These are phyloP conservation scores for Eutypa lata DNA, from an alignment of 2,329 filamentous ascomycete species.

Conservation along the genomic window DNA sequence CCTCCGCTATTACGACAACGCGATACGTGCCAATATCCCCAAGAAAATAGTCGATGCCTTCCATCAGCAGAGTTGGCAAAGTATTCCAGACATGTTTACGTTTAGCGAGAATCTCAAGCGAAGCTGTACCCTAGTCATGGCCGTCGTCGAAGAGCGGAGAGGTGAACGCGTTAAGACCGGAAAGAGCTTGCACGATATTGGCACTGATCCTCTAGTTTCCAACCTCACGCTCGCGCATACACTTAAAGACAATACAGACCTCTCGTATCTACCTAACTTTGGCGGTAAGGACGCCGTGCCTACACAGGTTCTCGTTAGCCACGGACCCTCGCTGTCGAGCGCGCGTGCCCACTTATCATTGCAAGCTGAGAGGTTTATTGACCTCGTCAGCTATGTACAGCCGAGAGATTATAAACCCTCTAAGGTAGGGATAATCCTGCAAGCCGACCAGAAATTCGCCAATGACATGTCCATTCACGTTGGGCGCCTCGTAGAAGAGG, in stretches of 20 bases:
- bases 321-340: conserved; percentile 38
- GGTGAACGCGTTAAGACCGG: conserved; percentile 41
- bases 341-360: conserved; percentile 46
- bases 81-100: conserved; percentile 44
- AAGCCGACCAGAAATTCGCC: conserved; percentile 42
- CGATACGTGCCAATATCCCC: conserved; percentile 35
- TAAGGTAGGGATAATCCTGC: conserved; percentile 33
- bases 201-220: conserved; percentile 46
- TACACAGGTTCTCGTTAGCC: conserved; percentile 42
- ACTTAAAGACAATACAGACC: conserved; percentile 47
- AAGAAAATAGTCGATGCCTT: conserved; percentile 47
- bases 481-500: conserved; percentile 6
- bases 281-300: conserved; percentile 35
- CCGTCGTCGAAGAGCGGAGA: conserved; percentile 49
- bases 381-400: conserved; percentile 45
- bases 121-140: conserved; percentile 52
- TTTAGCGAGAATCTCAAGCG: conserved; percentile 42
- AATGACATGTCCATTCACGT: conserved; percentile 31
- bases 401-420: conserved; percentile 48
- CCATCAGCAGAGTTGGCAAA: conserved; percentile 47
- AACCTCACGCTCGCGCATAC: conserved; percentile 20
- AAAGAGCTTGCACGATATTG: conserved; percentile 34
- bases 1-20: conserved; percentile 43
- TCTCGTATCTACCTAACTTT: conserved; percentile 49
- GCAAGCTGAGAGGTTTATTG: conserved; percentile 49